phyloP scores from a whole-genome alignment of 2,329 filamentous ascomycete species.

The Ophiostoma sp. region DNA sequence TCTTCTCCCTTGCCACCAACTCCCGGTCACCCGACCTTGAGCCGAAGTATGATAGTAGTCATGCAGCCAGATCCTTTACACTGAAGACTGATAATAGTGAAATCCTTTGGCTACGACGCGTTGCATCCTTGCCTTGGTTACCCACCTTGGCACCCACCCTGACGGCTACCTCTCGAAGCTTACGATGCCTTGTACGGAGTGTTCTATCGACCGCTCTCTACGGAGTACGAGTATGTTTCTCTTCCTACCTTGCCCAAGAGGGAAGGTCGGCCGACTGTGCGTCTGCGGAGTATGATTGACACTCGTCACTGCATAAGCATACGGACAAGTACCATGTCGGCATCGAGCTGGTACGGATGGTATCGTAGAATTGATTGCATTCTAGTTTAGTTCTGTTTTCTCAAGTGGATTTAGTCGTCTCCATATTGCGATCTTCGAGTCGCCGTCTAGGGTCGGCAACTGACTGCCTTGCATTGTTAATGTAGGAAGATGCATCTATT shows the following conservation, averaged over 20 bases:
- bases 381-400: background rate
- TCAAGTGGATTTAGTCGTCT: background rate
- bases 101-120: background rate
- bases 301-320: too few relatives aligned
- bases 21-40: slow-evolving; percentile 1
- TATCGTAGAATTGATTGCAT: background rate
- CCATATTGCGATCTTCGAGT: too few relatives aligned
- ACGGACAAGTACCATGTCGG: background rate
- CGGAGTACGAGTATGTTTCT: too few relatives aligned
- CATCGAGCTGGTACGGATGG: background rate
- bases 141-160: background rate
- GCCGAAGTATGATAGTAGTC: background rate
- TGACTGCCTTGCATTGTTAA: too few relatives aligned
- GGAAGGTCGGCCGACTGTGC: background rate
- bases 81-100: background rate
- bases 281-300: too few relatives aligned
- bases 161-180: background rate
- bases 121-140: background rate
- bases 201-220: too few relatives aligned
- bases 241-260: background rate
- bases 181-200: too few relatives aligned
- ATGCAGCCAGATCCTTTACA: background rate
- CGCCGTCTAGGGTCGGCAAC: too few relatives aligned
- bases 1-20: background rate
- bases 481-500: background rate